Base-by-base conservation (phyloP, 78 protist genomes). In the Diacronema lutheri region DNA sequence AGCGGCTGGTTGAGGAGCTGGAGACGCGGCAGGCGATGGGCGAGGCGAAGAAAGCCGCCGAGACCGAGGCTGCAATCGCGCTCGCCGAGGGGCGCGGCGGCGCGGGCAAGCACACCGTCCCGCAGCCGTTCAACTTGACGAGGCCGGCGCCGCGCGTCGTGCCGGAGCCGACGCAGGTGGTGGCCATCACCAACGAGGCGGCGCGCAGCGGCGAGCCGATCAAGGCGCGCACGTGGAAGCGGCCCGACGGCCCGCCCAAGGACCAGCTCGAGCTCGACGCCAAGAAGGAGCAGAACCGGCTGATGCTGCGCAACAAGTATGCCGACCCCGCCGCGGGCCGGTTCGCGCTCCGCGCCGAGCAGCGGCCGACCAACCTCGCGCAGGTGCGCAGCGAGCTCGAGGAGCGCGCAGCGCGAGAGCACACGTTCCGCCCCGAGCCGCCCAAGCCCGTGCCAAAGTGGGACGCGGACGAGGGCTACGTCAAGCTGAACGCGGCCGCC, bases 121-220 rank as follows among this genome's bases (percentile, higher is more conserved):
- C 83, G 26, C 33, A 62, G 55, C 89, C 89, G 9, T 86, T 86
- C 64, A 37, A 61, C 35, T 35, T 86, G n/a, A 86, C 85, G 41
- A n/a, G 35, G 37, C 89, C 89, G 12, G 9, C 20, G 57, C 46
- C n/a, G 33, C 14, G 61, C 33, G 7, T 26, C 10, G 55, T 86
- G 31, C 84, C 81, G 21, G 58, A 14, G 33, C 89, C 89, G 11
- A 41, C 65, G 84, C 56, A 25, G 35, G 11, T 50, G 77, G 38
- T 69, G 31, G n/a, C n/a, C n/a, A n/a, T n/a, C n/a, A n/a, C n/a
- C 25, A 31, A 7, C 7, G 4, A 12, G 14, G 50, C 50, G 50
- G 50, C 50, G 50, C 50, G 50, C 50, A 44, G 50, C 50, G 50
- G 50, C 50, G 7, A 7, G 50, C 16, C 31, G 66, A n/a, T 44